Evolutionary conservation across 2,329 filamentous ascomycete genomes (phyloP).

Genomic region (Hirsutella minnesotensis): DNA sequence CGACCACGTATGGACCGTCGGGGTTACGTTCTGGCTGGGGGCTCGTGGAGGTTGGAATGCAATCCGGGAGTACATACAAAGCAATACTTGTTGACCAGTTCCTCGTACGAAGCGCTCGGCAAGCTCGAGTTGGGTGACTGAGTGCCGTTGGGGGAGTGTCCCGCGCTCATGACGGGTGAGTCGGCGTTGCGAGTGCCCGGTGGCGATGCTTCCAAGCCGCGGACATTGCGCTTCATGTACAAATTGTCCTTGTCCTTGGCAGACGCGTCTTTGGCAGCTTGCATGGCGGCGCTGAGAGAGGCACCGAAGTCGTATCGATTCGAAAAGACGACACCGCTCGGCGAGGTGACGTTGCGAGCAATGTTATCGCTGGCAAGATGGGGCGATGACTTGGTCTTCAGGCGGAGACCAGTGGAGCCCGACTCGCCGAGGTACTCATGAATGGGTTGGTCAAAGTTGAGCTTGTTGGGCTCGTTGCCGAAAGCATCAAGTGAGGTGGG

Average conservation of each 20-base stretch:
- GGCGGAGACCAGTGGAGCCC: constrained; percentile 44
- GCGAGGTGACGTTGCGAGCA: constrained; percentile 36
- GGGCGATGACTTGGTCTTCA: constrained; percentile 57
- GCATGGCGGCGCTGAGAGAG: constrained; percentile 76
- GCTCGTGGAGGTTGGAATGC: constrained; percentile 14
- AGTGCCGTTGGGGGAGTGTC: constrained; percentile 25
- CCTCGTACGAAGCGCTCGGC: constrained; percentile 83
- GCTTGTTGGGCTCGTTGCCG: constrained; percentile 41
- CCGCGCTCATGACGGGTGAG: constrained; percentile 7
- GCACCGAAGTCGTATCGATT: constrained; percentile 93
- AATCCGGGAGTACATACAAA: constrained; percentile 72
- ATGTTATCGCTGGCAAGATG: constrained; percentile 53
- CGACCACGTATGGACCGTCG: neutral
- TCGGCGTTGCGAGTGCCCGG: constrained; percentile 9
- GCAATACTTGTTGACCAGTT: constrained; percentile 97
- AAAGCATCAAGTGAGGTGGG: constrained; percentile 60
- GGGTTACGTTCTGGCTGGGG: constrained; percentile 7
- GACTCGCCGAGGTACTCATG: constrained; percentile 54
- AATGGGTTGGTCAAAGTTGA: constrained; percentile 47
- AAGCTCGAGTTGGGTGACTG: constrained; percentile 45
- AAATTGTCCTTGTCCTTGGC: constrained; percentile 47
- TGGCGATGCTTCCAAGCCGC: constrained; percentile 11
- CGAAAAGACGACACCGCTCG: constrained; percentile 66
- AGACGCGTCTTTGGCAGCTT: constrained; percentile 53
- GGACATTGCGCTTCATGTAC: constrained; percentile 39